A percentile compares a stretch with the other conserved stretches of the same genome.
Conservation (phyloP, 306 rosid species). For the Quillaja saponaria region DNA sequence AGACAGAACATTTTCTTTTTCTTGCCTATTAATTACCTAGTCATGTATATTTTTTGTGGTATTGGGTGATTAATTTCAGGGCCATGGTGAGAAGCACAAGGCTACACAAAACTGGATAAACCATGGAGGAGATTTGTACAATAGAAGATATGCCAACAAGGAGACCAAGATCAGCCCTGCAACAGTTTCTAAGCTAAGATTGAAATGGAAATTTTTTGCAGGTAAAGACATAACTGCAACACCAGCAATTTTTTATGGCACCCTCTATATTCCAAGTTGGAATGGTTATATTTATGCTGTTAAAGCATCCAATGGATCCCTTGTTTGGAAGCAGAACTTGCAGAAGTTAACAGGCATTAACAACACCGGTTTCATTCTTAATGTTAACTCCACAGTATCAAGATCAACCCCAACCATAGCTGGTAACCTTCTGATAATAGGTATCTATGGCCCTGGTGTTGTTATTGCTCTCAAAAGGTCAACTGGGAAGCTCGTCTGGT, state of each 20-base stretch:
- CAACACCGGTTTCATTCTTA: constrained; percentile 31
- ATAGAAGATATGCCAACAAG: constrained; percentile 56
- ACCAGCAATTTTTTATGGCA: constrained; percentile 46
- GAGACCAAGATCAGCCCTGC: constrained; percentile 53
- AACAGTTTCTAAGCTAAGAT: constrained; percentile 34
- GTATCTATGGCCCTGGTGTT: constrained; percentile 59
- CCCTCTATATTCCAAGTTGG: constrained; percentile 63
- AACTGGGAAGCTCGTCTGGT: constrained; percentile 48
- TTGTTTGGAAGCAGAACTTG: constrained; percentile 46
- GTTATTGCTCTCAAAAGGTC: constrained; percentile 50
- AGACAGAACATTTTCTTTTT: background rate
- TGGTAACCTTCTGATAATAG: constrained; percentile 33
- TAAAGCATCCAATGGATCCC: constrained; percentile 39
- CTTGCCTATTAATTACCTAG: background rate
- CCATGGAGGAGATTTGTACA: constrained; percentile 65
- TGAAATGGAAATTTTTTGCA: constrained; percentile 58
- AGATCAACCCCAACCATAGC: constrained; percentile 57
- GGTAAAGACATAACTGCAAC: constrained; percentile 61
- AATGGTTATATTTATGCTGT: constrained; percentile 58
- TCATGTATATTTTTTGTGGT: too few relatives aligned
- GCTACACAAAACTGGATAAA: constrained; percentile 47
- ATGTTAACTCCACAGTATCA: constrained; percentile 44
- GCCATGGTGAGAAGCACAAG: constrained; percentile 3
- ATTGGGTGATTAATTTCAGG: constrained; percentile 5
- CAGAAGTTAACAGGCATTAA: constrained; percentile 44